These are phyloP conservation scores for Gossypium thurberi DNA, from an alignment of 345 rosid genomes.

Conservation along the genomic window DNA sequence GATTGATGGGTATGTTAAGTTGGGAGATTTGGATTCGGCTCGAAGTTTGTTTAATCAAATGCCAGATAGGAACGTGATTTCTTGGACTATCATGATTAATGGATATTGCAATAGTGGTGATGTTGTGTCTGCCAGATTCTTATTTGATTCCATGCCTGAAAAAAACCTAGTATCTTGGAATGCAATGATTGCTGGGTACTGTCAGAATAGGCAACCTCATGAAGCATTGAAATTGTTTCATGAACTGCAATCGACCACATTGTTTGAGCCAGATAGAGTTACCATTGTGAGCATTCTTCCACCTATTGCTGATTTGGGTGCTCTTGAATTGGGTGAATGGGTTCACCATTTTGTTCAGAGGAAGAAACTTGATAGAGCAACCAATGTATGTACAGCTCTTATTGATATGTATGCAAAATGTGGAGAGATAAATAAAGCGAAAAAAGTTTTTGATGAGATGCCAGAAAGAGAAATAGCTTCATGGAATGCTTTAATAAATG, in stretches of 20 bases:
- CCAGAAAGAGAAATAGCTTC: constrained; percentile 41
- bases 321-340: constrained; percentile 59
- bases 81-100: constrained; percentile 70
- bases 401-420: constrained; percentile 82
- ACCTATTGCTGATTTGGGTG: constrained; percentile 70
- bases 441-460: constrained; percentile 39
- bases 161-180: constrained; percentile 74
- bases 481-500: constrained; percentile 77
- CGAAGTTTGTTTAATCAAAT: constrained; percentile 50
- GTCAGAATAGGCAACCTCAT: constrained; percentile 54
- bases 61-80: constrained; percentile 48
- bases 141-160: constrained; percentile 67
- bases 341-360: constrained; percentile 42
- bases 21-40: constrained; percentile 53
- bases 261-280: constrained; percentile 56
- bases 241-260: constrained; percentile 46
- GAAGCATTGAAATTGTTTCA: constrained; percentile 62
- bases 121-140: constrained; percentile 37
- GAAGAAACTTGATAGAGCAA: constrained; percentile 45
- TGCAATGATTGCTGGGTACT: constrained; percentile 66
- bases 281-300: constrained; percentile 64
- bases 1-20: constrained; percentile 64
- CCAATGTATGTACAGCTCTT: constrained; percentile 56
- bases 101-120: constrained; percentile 57
- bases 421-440: constrained; percentile 55